Evolutionary conservation across 1,284 basidiomycete genomes (phyloP).

Genomic region (Stygiomarasmius scandens): DNA sequence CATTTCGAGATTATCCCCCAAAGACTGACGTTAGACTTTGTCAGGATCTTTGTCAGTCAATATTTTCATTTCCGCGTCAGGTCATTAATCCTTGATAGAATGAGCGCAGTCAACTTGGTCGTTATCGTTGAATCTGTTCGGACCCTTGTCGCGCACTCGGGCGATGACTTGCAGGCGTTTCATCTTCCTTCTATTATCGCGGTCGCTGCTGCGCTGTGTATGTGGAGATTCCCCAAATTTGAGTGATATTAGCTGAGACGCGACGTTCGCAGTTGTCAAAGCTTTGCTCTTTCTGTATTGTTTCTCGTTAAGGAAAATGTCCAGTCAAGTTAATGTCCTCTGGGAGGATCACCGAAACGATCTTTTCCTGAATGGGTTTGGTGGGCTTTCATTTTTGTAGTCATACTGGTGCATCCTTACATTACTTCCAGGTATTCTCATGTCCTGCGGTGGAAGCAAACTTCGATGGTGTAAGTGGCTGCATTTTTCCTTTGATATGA

Average conservation of each 20-base stretch:
- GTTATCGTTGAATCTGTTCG: slow-evolving; percentile 85
- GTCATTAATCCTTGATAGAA: slow-evolving; percentile 44
- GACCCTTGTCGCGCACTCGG: slow-evolving; percentile 62
- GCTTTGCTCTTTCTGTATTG: slow-evolving; percentile 88
- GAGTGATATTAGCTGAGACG: too few relatives aligned
- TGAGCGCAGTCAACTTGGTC: slow-evolving; percentile 85
- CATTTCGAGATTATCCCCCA: neutral
- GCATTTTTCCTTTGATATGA: slow-evolving; percentile 7
- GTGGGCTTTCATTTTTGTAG: slow-evolving; percentile 36
- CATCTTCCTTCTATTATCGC: slow-evolving; percentile 83
- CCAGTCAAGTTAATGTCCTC: slow-evolving; percentile 89
- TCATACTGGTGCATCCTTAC: slow-evolving; percentile 25
- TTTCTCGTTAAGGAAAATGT: slow-evolving; percentile 73
- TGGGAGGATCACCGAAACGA: slow-evolving; percentile 97
- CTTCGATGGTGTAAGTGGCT: slow-evolving; percentile 72
- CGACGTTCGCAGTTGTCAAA: slow-evolving; percentile 73
- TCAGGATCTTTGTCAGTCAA: slow-evolving; percentile 68
- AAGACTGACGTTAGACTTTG: slow-evolving; percentile 17
- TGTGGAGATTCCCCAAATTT: slow-evolving; percentile 16
- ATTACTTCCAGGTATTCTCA: slow-evolving; percentile 71
- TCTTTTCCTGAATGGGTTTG: slow-evolving; percentile 80
- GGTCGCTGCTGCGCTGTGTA: slow-evolving; percentile 82
- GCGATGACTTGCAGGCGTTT: slow-evolving; percentile 62
- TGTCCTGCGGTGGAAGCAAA: slow-evolving; percentile 90
- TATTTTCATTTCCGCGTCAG: slow-evolving; percentile 1